Base-by-base conservation (phyloP, 2,329 filamentous ascomycete species). In the Berkeleyomyces basicola region DNA sequence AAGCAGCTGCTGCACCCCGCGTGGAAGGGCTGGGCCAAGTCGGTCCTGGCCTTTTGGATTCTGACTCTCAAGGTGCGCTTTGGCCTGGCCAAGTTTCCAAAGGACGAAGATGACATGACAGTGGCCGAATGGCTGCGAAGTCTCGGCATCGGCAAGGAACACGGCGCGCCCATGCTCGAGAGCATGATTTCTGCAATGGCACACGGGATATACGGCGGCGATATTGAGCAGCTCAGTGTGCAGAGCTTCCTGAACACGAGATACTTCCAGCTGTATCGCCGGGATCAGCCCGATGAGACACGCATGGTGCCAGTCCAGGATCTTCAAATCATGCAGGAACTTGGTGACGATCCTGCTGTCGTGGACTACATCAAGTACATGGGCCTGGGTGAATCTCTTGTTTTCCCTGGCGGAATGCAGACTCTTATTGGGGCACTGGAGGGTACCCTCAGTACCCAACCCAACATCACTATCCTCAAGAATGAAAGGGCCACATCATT, bases 181-280 rank as follows among this genome's bases (percentile, higher is more conserved):
- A 95, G 68, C 61, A 96, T 16, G 73, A 83, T 5, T 16, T 96
- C 90, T 4, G 90, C 85, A 60, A 74, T 84, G 70, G 69, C 90
- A 61, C 93, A 97, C 72, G 93, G 93, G 49, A 90, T 97, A 64
- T 96, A 95, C 72, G 93, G 91, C 31, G 93, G 93, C 4, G 88
- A 96, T 72, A 82, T 95, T 58, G 83, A 88, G 71, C 80, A 86
- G 70, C 76, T 97, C 59, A 96, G 90, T 72, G 83, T 82, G 58
- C 83, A 82, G 67, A 83, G 82, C 59, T 75, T 85, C 7, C 67
- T 72, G 36, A 63, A 76, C 0, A 77, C 77, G 69, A 66, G 78
- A n/a, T 73, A 85, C 65, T 66, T 69, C 37, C 66, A 63, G 61
- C 58, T 61, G 33, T 60, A 69, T 61, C 63, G 67, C 51, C n/a